These are phyloP conservation scores for Fusarium praegraminearum DNA, from an alignment of 2,329 filamentous ascomycete genomes.

Conservation along the genomic window DNA sequence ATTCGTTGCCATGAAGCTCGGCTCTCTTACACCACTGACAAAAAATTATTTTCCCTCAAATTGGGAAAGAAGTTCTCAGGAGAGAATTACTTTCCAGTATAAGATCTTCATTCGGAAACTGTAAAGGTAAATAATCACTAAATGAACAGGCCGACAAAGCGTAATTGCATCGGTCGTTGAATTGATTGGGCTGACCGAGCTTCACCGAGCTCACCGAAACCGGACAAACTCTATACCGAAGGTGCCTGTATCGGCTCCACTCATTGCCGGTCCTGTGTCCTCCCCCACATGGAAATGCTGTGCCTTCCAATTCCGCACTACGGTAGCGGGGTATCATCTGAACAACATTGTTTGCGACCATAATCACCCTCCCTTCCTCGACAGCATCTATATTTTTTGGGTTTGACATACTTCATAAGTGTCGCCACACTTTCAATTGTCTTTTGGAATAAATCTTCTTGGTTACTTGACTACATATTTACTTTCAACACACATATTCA, in stretches of 20 bases:
- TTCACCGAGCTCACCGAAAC: neutral
- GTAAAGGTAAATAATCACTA: neutral
- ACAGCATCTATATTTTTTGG: neutral
- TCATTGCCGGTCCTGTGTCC: neutral
- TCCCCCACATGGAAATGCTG: conserved; percentile 20
- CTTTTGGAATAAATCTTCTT: neutral
- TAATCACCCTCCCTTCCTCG: neutral
- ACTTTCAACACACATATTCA: neutral
- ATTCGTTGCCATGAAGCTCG: neutral
- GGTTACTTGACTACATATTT: neutral
- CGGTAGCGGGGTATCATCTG: conserved; percentile 42
- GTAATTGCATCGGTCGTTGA: neutral
- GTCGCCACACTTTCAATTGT: conserved; percentile 1
- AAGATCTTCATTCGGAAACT: too few relatives aligned
- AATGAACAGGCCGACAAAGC: neutral
- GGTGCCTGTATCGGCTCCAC: conserved; percentile 5
- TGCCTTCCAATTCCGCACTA: conserved; percentile 17
- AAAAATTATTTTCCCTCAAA: neutral
- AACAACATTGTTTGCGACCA: conserved; percentile 14
- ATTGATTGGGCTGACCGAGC: neutral
- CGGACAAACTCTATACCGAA: conserved; percentile 18
- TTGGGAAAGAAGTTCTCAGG: accelerated
- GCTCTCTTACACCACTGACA: neutral
- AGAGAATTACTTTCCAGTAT: neutral
- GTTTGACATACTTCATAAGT: neutral